Base-by-base conservation (phyloP, 139 green algal species). In the Chlorella sp. region DNA sequence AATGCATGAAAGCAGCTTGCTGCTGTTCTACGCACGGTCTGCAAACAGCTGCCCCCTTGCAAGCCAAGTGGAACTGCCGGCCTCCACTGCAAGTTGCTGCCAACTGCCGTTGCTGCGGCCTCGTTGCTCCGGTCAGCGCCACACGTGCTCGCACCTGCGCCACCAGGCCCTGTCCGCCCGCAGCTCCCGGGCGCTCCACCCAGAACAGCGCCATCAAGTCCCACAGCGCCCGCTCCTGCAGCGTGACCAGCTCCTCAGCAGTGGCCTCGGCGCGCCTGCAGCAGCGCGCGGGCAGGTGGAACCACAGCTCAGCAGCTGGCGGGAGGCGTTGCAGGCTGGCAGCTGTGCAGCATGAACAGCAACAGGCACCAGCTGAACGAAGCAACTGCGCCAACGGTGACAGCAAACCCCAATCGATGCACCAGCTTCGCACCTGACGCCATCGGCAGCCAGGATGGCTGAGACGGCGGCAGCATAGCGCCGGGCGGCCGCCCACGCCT, bases 151-250 rank as follows among this genome's bases (percentile, higher is more conserved):
- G 39, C 26, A 56, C 76, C 76, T 88, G 79, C 7, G 85, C 74
- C 21, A 78, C 60, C 64, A 64, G 25, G 57, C 79, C 62, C 25
- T 82, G 70, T 9, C 47, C 57, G 4, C 60, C 76, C 25, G 76
- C 38, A 25, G 60, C 60, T 20, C 18, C 21, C 5, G 32, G 55
- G 28, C 3, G 62, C 25, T 89, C 73, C 28, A 91, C 36, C 57
- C 80, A 86, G 74, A 91, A 91, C 11, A 91, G 81, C 56, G 51
- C 36, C 30, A 88, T 47, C 56, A 90, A 73, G 38, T 90, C 84
- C 86, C 86, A 90, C 38, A 90, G 68, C 18, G 86, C 86, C 16
- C 56, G 64, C 85, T 90, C 86, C 51, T 91, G 70, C 44, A 88
- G 56, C 20, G 55, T 63, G 20, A 41, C 55, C 63, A 87, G 30